Evolutionary conservation across 352 stramenopile species (phyloP), one percentile per base, ranked within the genome.

Genomic region (Phytopythium helicoides): DNA sequence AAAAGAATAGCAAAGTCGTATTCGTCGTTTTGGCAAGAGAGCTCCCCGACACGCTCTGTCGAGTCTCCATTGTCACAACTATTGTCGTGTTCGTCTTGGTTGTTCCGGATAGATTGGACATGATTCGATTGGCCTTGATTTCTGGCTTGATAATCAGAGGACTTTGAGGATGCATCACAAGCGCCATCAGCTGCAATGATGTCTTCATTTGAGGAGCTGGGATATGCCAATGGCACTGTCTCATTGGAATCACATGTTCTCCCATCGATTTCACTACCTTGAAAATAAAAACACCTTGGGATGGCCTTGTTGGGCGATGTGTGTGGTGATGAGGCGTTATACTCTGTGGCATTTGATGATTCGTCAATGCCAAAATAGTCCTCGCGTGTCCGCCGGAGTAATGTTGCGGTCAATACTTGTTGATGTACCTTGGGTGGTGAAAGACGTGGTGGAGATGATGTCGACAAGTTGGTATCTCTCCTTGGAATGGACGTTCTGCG

Each of bases 1-100:
- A 94, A 58, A 42, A 94, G 18, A 58, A 94, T 91, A n/a, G 81
- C 81, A 67, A 94, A 89, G 47, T 94, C 81, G 58, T 82, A 94
- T 34, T 89, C 81, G 48, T 81, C 76, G 54, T 91, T 79, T 26
- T 87, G 74, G 28, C 75, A 62, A 1, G 80, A 87, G 28, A 90
- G 60, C 16, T 88, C 80, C 1, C 76, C 76, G 25, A 87, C 72
- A 12, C 62, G 68, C 25, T 87, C 75, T 10, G 56, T 28, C 1
- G 31, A 9, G 1, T 56, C 38, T 3, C 15, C 36, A 23, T 11
- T 19, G 3, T 36, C 35, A 2, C 6, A 18, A 9, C 7, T 31
- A 25, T 23, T 25, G 44, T 38, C 6, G 28, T 3, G 12, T 25
- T 51, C n/a, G 14, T n/a, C 8, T 3, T 23, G n/a, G 22, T 12